Base-by-base conservation (phyloP, 768 basidiomycete genomes). In the Wakefieldia striispora region DNA sequence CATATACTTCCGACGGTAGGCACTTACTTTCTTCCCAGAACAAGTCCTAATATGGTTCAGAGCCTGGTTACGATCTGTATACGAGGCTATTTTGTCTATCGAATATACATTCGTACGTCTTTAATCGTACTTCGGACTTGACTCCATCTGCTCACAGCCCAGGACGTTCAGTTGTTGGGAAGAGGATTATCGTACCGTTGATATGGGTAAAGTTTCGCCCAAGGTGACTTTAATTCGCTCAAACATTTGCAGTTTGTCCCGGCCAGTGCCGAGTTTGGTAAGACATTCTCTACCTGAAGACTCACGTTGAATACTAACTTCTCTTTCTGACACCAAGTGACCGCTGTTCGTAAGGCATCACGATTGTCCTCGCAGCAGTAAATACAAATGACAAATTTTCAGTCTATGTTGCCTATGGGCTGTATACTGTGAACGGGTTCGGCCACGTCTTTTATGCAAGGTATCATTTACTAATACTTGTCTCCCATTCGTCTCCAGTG, bases 51-150 rank as follows among this genome's bases (percentile, higher is more conserved):
- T 35, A 16, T 38, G 2, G 12, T 38, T 8, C 19, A 49, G 48
- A 10, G 12, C 4, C 14, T 49, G n/a, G 41, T 31, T 4, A 20
- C 42, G 13, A 2, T 49, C 14, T 16, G 31, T n/a, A 24, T 37
- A 11, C 48, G 43, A 24, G 48, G 48, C 3, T 43, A 38, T 19
- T 37, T 49, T 11, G 11, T 43, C 11, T 49, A 49, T 33, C 35
- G 48, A 20, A 43, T 49, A 2, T 49, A 43, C 19, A 8, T 43
- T 14, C 14, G 48, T 49, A 11, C 29, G 48, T 43, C 19, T 13
- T 16, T 11, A 29, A 11, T 29, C 29, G 1, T 33, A 6, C 1
- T 8, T 23, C 29, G 5, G 12, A 12, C 26, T 17, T 11, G 8
- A 3, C 11, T 11, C 11, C 19, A n/a, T 19, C 12, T 21, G 9